phyloP scores from a whole-genome alignment of 371 early-diverging fungal species.

The Parasitella parasitica region DNA sequence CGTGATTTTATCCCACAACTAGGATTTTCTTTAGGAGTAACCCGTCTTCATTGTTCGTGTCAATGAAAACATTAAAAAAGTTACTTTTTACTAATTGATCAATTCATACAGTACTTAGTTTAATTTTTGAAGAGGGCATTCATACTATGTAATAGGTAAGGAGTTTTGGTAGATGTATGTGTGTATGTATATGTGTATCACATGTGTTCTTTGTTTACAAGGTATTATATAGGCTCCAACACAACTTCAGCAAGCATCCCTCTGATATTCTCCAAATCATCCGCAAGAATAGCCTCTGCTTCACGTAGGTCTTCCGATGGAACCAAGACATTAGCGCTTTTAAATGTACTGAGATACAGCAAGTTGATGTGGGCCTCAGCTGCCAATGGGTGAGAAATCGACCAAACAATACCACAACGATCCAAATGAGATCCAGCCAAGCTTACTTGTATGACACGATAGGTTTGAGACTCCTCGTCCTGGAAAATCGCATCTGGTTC shows the following conservation, averaged over 20 bases:
- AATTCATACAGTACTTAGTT: no score
- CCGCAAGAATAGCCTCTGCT: conserved; percentile 35
- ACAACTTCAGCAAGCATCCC: conserved; percentile 36
- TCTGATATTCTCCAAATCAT: conserved; percentile 33
- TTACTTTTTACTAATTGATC: no score
- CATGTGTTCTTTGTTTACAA: conserved; percentile 5
- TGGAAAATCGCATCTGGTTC: conserved; percentile 60
- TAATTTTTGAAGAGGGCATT: not conserved
- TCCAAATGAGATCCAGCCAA: conserved; percentile 64
- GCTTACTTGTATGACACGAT: conserved; percentile 73
- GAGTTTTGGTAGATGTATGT: not conserved
- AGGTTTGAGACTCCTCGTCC: conserved; percentile 54
- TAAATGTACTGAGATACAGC: conserved; percentile 70
- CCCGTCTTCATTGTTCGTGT: no score
- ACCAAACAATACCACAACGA: conserved; percentile 72
- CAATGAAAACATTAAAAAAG: no score
- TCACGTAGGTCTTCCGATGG: conserved; percentile 40
- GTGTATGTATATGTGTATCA: not conserved
- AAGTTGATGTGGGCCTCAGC: conserved; percentile 65
- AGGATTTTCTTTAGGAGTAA: no score
- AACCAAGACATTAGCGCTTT: conserved; percentile 71
- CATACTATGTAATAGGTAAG: no score
- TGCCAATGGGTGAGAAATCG: conserved; percentile 69
- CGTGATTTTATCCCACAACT: no score
- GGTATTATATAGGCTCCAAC: conserved; percentile 33